Percentiles rank a stretch among this genome's conserved stretches.
These are phyloP conservation scores for Chalara sp. DNA, from an alignment of 2,329 filamentous ascomycete species.

Conservation along the genomic window DNA sequence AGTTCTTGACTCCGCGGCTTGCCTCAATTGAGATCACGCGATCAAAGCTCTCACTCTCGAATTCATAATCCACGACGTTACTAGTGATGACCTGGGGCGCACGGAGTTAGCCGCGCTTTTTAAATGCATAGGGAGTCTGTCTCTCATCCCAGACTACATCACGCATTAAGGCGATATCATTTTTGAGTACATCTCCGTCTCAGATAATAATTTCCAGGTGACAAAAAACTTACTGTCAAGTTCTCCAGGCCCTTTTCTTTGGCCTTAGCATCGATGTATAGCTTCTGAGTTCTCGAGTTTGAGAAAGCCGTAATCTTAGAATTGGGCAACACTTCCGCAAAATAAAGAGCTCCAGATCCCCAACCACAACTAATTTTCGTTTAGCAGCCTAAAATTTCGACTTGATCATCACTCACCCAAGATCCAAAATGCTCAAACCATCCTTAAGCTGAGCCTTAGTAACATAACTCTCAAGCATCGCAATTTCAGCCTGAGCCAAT, in stretches of 20 bases:
- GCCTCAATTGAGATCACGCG: conserved; percentile 60
- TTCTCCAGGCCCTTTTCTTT: conserved; percentile 50
- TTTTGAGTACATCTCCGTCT: too few relatives aligned
- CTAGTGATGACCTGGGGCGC: conserved; percentile 45
- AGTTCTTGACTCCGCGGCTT: conserved; percentile 4
- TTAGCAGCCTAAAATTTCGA: not conserved
- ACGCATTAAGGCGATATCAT: too few relatives aligned
- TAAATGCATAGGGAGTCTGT: too few relatives aligned
- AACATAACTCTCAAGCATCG: conserved; percentile 59
- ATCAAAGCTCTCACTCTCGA: conserved; percentile 51
- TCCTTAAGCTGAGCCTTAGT: conserved; percentile 40
- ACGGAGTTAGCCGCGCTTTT: too few relatives aligned
- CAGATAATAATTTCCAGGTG: too few relatives aligned
- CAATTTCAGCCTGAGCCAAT: conserved; percentile 58
- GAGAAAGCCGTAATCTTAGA: conserved; percentile 60
- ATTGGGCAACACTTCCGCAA: conserved; percentile 57
- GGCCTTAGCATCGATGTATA: conserved; percentile 56
- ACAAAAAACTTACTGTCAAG: conserved; percentile 37
- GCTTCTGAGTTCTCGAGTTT: conserved; percentile 62
- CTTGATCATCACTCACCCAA: conserved; percentile 10
- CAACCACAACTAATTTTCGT: conserved; percentile 51
- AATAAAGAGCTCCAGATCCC: conserved; percentile 59
- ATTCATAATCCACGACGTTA: conserved; percentile 60
- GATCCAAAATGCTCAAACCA: conserved; percentile 27
- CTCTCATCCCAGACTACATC: too few relatives aligned